phyloP scores from a whole-genome alignment of 345 rosid genomes.

The Lepidium africanum region DNA sequence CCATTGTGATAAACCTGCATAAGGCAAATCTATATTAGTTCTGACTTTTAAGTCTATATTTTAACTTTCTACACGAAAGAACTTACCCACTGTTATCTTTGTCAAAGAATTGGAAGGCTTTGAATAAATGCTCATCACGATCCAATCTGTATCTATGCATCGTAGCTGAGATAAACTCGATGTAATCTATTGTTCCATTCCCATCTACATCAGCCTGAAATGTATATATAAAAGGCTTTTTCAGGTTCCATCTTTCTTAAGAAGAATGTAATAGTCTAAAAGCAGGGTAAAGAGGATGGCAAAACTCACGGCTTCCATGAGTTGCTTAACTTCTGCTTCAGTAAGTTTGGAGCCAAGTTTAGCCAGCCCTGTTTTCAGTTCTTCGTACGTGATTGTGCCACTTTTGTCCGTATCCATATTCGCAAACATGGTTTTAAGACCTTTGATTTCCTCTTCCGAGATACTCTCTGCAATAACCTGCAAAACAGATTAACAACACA shows the following conservation, averaged over 20 bases:
- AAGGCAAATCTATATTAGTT: not conserved
- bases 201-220: constrained; percentile 75
- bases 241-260: not conserved
- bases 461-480: constrained; percentile 77
- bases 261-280: not conserved
- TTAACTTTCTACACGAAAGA: too few relatives aligned
- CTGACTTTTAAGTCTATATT: not conserved
- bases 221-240: not conserved
- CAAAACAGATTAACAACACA: not conserved
- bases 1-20: constrained; percentile 63
- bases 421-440: constrained; percentile 64
- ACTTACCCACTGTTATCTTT: constrained; percentile 67
- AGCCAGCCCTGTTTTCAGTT: constrained; percentile 57
- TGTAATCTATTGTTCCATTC: constrained; percentile 82
- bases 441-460: constrained; percentile 68
- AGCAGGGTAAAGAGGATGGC: not conserved
- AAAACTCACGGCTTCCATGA: constrained; percentile 75
- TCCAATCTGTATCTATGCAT: constrained; percentile 67
- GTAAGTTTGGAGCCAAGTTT: constrained; percentile 65
- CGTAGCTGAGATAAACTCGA: constrained; percentile 74
- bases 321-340: constrained; percentile 73
- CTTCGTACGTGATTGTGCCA: constrained; percentile 78
- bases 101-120: constrained; percentile 75
- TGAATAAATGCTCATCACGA: constrained; percentile 59
- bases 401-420: constrained; percentile 82